phyloP scores from a whole-genome alignment of 139 green algal species.

The Limnomonas spitsbergensis region DNA sequence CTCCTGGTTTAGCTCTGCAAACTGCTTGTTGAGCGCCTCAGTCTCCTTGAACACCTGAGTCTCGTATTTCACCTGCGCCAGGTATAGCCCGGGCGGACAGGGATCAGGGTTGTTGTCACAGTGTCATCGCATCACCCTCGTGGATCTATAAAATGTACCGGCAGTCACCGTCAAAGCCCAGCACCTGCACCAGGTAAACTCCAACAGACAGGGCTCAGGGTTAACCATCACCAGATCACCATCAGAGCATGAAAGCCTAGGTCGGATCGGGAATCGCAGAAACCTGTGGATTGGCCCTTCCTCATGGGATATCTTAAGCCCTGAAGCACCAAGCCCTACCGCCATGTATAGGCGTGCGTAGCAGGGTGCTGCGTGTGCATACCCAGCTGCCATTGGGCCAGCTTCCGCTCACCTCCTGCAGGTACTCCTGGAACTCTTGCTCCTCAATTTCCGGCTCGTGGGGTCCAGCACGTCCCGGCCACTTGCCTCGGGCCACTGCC shows the following conservation, averaged over 20 bases:
- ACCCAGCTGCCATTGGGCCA: too few species aligned
- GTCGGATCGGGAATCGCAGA: too few species aligned
- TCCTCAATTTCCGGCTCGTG: conserved; percentile 45
- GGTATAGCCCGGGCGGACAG: not conserved
- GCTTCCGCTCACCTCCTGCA: conserved; percentile 34
- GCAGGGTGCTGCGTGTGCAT: too few species aligned
- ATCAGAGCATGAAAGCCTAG: too few species aligned
- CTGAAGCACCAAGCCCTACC: too few species aligned
- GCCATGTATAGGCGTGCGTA: too few species aligned
- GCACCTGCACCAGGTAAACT: too few species aligned
- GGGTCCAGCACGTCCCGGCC: conserved; percentile 33
- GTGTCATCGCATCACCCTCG: not conserved
- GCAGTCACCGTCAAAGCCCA: not conserved
- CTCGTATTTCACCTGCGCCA: conserved; percentile 14
- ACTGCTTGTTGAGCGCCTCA: conserved; percentile 26
- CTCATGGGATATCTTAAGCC: too few species aligned
- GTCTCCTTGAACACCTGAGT: conserved; percentile 22
- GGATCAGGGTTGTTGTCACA: not conserved
- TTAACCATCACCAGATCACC: too few species aligned
- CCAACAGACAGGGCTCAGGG: too few species aligned
- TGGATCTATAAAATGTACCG: not conserved
- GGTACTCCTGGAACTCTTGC: conserved; percentile 56
- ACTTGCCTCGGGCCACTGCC: conserved; percentile 22
- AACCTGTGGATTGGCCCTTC: too few species aligned
- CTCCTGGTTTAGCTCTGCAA: conserved; percentile 37